Base-by-base conservation (phyloP, 2,329 filamentous ascomycete species). In the Ophiosphaerella narmari region DNA sequence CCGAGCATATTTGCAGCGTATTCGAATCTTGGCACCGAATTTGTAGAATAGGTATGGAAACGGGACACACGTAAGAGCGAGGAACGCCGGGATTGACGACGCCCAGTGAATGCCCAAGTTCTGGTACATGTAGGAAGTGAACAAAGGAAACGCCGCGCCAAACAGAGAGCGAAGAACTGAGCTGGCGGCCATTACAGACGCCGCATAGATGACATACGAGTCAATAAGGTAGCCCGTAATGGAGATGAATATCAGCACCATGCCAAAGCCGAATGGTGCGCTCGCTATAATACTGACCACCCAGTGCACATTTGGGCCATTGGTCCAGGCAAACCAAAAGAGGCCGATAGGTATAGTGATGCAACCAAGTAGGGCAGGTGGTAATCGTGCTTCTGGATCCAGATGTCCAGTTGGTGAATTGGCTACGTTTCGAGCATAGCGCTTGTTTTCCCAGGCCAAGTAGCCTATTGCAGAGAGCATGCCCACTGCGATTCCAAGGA, bases 181-280 rank as follows among this genome's bases (percentile, higher is more conserved):
- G 57, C 76, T 80, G 9, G 76, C 78, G 1, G 62, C 63, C 12
- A 68, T 52, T 8, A 60, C 65, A 13, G 63, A 67, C n/a, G 66
- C 66, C n/a, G 63, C 60, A 35, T 64, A 68, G 1, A 54, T 85
- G 42, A 85, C 82, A 52, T 68, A 86, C 5, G 84, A 75, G 63
- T 89, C 87, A 53, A 89, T 82, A 11, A 89, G 78, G 71, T 89
- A 89, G 72, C 84, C 87, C 65, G 85, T 79, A 39, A 85, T 73
- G 5, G 78, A 78, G 21, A 67, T 55, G 52, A 63, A 69, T 5
- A 66, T 38, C 5, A 67, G 43, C 0, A 68, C 60, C 59, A 65
- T 75, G 57, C 73, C 73, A 18, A 73, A 58, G 0, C 80, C 81
- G 7, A 82, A 75, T 0, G 81, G 56, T 2, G 68, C 62, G 0